Evolutionary conservation across 2,329 filamentous ascomycete species (phyloP).

Genomic region (Diaporthe vaccinii): DNA sequence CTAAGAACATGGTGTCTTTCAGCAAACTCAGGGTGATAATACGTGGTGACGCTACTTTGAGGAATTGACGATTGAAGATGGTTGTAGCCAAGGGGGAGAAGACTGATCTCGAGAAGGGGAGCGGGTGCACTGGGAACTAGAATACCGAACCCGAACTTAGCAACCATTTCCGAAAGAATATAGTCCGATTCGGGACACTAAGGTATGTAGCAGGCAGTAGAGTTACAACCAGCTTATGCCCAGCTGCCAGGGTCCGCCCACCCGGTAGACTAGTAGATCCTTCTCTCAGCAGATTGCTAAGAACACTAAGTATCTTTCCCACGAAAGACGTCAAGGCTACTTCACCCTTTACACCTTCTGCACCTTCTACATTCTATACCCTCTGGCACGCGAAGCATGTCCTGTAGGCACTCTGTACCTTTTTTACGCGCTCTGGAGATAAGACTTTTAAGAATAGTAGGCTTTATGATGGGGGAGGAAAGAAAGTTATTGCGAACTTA

Average conservation of each 20-base stretch:
- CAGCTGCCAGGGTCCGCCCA: background rate
- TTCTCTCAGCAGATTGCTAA: no score
- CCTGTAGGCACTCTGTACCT: background rate
- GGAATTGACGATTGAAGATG: background rate
- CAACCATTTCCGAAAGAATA: background rate
- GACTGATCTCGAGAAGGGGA: background rate
- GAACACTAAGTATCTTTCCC: no score
- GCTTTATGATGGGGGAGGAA: no score
- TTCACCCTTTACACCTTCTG: background rate
- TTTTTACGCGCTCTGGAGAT: background rate
- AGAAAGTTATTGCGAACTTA: background rate
- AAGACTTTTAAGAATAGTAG: no score
- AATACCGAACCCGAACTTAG: background rate
- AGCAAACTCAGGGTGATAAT: background rate
- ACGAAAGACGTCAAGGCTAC: background rate
- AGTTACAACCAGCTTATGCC: background rate
- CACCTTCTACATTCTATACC: background rate
- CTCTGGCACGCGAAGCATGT: background rate
- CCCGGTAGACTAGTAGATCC: no score
- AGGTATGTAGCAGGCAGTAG: background rate
- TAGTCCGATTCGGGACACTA: background rate
- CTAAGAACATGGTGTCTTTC: background rate
- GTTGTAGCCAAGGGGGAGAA: background rate
- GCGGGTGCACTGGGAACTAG: no score
- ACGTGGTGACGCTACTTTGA: background rate